These are phyloP conservation scores for Cryptosporidium andersoni DNA, from an alignment of 169 alveolate species.

Conservation along the genomic window DNA sequence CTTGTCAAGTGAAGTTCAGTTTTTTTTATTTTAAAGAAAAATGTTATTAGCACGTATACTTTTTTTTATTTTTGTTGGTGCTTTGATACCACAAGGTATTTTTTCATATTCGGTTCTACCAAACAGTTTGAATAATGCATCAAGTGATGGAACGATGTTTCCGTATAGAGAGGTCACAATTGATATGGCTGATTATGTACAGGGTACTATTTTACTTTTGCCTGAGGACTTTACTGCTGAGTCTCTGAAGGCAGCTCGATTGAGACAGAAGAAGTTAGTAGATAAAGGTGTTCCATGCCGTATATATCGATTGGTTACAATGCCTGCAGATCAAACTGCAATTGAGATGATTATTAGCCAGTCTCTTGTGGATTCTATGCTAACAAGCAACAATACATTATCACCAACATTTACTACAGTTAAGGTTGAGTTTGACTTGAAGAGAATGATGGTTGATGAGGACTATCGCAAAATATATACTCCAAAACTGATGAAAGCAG, in stretches of 20 bases:
- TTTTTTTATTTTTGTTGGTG: neutral
- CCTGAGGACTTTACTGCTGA: slow-evolving; percentile 23
- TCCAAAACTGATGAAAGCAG: slow-evolving; percentile 6
- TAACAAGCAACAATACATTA: too few relatives aligned
- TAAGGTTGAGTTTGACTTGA: neutral
- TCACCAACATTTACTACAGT: neutral
- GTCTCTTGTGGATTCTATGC: neutral
- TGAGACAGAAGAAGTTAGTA: slow-evolving; percentile 21
- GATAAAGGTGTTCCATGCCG: slow-evolving; percentile 11
- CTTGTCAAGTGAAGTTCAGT: neutral
- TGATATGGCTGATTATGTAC: neutral
- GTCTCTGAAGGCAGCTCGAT: slow-evolving; percentile 53
- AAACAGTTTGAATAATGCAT: neutral
- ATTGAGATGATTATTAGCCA: neutral
- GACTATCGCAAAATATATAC: neutral
- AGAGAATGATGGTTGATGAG: slow-evolving; percentile 2
- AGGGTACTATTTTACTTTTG: neutral
- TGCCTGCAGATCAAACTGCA: neutral
- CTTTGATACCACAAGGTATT: neutral
- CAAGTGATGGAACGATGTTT: neutral
- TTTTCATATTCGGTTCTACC: neutral
- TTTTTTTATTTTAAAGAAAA: neutral
- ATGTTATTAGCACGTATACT: neutral
- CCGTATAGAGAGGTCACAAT: slow-evolving; percentile 25
- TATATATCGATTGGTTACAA: slow-evolving; percentile 1